phyloP scores from a whole-genome alignment of 345 rosid genomes.

The Hibiscus mutabilis region DNA sequence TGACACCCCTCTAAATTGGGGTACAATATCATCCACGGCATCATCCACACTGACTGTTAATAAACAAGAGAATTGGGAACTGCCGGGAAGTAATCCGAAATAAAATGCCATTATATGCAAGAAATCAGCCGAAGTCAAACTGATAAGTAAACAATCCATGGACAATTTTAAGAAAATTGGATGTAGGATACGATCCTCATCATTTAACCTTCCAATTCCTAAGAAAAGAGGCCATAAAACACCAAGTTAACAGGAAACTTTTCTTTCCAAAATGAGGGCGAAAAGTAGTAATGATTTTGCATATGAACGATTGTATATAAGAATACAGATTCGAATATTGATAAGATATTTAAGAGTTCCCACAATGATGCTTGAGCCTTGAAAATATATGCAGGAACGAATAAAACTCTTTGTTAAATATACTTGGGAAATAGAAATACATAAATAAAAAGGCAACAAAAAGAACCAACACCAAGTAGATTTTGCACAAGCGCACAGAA shows the following conservation, averaged over 20 bases:
- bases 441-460: neutral
- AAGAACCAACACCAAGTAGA: neutral
- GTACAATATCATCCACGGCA: conserved; percentile 95
- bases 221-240: neutral
- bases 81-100: neutral
- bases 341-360: neutral
- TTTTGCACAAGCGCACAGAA: neutral
- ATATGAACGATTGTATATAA: neutral
- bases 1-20: conserved; percentile 88
- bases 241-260: neutral
- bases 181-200: neutral
- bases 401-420: neutral
- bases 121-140: conserved; percentile 10
- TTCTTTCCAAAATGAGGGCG: neutral
- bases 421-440: neutral
- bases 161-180: neutral
- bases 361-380: neutral
- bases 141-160: neutral
- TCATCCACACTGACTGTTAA: conserved; percentile 89
- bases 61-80: neutral
- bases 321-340: neutral
- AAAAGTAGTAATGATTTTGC: neutral
- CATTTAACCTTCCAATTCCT: neutral
- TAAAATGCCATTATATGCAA: neutral
- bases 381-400: neutral